Evolutionary conservation across 2,329 filamentous ascomycete species (phyloP).

Genomic region (Cladosporium sp.): DNA sequence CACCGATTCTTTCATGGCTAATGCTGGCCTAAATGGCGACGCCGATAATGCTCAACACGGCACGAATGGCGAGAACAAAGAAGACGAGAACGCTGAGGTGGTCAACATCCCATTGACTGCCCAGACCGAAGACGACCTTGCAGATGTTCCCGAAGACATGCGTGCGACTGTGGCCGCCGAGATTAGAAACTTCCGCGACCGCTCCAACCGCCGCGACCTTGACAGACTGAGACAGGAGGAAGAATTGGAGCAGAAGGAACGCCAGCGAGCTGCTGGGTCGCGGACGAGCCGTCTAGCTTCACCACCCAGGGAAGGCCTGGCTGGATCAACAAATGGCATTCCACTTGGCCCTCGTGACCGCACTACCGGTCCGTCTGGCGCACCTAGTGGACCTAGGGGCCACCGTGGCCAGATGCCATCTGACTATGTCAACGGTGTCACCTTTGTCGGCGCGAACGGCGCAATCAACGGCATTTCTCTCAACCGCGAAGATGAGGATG

Average conservation of each 20-base stretch:
- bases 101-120: constrained; percentile 81
- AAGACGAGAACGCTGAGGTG: constrained; percentile 70
- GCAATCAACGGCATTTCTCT: constrained; percentile 54
- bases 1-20: constrained; percentile 47
- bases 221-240: constrained; percentile 87
- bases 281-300: constrained; percentile 70
- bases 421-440: constrained; percentile 74
- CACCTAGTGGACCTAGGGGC: constrained; percentile 70
- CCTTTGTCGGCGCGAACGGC: constrained; percentile 73
- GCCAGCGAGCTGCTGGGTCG: constrained; percentile 64
- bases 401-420: constrained; percentile 62
- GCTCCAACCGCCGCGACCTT: constrained; percentile 82
- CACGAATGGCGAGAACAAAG: constrained; percentile 54
- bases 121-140: constrained; percentile 79
- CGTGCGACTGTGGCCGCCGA: constrained; percentile 91
- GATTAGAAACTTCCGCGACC: constrained; percentile 89
- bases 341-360: constrained; percentile 66
- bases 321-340: constrained; percentile 64
- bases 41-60: constrained; percentile 35
- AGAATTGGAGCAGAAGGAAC: constrained; percentile 84
- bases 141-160: constrained; percentile 95
- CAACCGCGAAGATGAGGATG: constrained; percentile 75
- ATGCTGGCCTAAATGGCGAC: constrained; percentile 36
- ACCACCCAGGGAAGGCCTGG: constrained; percentile 61
- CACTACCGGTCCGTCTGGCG: constrained; percentile 58